Evolutionary conservation across 495 filamentous ascomycete species (phyloP), one percentile per base, ranked within the genome.

Genomic region (Daldinia bambusicola): DNA sequence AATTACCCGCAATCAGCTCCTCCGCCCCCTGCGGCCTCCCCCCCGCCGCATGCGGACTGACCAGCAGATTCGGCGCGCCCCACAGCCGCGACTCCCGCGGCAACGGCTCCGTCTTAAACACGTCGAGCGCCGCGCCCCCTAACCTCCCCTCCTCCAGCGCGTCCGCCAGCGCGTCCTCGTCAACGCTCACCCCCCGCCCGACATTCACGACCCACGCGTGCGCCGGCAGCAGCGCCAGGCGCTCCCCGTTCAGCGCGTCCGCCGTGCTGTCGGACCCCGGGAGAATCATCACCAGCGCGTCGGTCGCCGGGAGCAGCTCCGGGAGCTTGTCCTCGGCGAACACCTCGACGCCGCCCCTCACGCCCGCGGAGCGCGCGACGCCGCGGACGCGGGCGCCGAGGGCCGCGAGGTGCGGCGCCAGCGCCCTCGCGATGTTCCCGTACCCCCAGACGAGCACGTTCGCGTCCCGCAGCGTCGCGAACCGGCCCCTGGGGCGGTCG

Each of bases 151-250:
- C 85, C 53, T 92, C 85, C 12, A 95, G 77, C 22, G 92, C 91
- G 18, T 88, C 85, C n/a, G 89, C 90, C 61, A 94, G 84, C 22
- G 91, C 91, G 41, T 83, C 89, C 84, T 96, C 93, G 71, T 96
- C 90, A 40, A 95, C 88, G 62, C 93, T 80, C 34, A 90, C 91
- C 20, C 93, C 93, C 6, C 93, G 87, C 5, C 93, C 92, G 2
- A 93, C 94, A 75, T 96, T 96, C 14, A 95, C 87, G 58, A 95
- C 85, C 74, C 93, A 91, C 13, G 91, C 87, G 12, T 93, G 92
- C 69, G 87, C 85, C 75, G 93, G 94, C 85, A 95, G 90, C 76
- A 90, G 86, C 61, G 76, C 78, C 70, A 95, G 85, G 70, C 93
- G 85, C 52, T 84, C 83, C 14, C 82, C 84, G 52, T 86, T 88